Conservation (phyloP, 2,329 filamentous ascomycete species). For the Trichoderma atroviride region DNA sequence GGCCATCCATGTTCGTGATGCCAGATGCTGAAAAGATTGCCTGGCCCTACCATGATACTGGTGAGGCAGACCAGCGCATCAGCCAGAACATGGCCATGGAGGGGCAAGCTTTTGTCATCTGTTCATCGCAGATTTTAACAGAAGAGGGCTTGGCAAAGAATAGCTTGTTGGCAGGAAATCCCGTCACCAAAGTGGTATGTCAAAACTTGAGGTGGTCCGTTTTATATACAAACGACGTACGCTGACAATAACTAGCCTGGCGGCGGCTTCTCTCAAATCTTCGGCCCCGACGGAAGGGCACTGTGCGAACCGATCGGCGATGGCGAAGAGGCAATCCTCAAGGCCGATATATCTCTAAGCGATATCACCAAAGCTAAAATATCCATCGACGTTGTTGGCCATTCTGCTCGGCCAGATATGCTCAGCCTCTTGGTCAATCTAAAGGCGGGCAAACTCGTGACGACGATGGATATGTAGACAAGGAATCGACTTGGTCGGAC, state of each 20-base stretch:
- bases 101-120: conserved; percentile 46
- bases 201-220: no score
- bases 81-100: conserved; percentile 49
- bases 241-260: conserved; percentile 33
- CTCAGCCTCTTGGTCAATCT: conserved; percentile 57
- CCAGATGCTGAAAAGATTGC: conserved; percentile 37
- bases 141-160: conserved; percentile 46
- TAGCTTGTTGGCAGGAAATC: conserved; percentile 41
- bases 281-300: conserved; percentile 51
- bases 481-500: neutral
- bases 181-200: conserved; percentile 38
- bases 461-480: neutral
- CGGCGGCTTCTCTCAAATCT: conserved; percentile 58
- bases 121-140: conserved; percentile 45
- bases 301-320: conserved; percentile 16
- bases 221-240: neutral
- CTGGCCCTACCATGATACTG: conserved; percentile 43
- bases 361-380: conserved; percentile 52
- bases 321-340: conserved; percentile 49
- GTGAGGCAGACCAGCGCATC: conserved; percentile 39
- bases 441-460: conserved; percentile 20
- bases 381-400: conserved; percentile 38
- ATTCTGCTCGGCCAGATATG: conserved; percentile 60
- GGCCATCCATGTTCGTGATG: conserved; percentile 38
- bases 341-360: conserved; percentile 51